Percentiles rank a stretch among this genome's conserved stretches.
Conservation (phyloP, 2,329 filamentous ascomycete genomes). For the Penicillium sp. region DNA sequence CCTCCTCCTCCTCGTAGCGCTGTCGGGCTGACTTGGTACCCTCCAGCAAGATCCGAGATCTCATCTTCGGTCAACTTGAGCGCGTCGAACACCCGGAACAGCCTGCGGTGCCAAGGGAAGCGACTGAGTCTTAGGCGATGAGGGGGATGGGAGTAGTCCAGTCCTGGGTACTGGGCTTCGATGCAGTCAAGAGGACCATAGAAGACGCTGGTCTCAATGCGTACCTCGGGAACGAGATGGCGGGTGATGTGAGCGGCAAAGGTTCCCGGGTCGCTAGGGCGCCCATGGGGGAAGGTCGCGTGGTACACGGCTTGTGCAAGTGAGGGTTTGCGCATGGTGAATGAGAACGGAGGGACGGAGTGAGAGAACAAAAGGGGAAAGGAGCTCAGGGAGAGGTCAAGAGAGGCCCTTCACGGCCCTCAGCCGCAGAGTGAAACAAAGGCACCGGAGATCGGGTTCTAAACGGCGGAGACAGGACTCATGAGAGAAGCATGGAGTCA, state of each 20-base stretch:
- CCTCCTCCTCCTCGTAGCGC: constrained; percentile 51
- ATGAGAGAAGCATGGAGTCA: background rate
- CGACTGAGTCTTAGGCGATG: constrained; percentile 59
- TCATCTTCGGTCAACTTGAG: constrained; percentile 55
- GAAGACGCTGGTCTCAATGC: constrained; percentile 59
- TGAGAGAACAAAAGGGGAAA: constrained; percentile 1
- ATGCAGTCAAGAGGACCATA: constrained; percentile 60
- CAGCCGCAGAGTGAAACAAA: constrained; percentile 8
- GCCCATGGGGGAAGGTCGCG: constrained; percentile 54
- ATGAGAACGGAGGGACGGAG: background rate
- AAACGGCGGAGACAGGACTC: constrained; percentile 2
- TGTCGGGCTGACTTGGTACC: constrained; percentile 46
- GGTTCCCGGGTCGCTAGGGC: constrained; percentile 52
- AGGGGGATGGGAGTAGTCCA: constrained; percentile 58
- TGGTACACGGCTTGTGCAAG: constrained; percentile 56
- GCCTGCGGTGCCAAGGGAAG: constrained; percentile 56
- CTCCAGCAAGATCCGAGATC: constrained; percentile 58
- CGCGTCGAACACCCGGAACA: constrained; percentile 58
- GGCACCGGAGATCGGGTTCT: constrained; percentile 5
- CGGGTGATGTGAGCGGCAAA: constrained; percentile 57
- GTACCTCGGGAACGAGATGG: constrained; percentile 60
- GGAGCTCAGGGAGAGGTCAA: background rate
- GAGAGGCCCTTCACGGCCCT: background rate
- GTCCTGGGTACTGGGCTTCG: constrained; percentile 61
- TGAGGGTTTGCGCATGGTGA: constrained; percentile 55